Percentiles rank a stretch among this genome's conserved stretches.
These are phyloP conservation scores for Domatiomyces globalis DNA, from an alignment of 2,329 filamentous ascomycete species.

Conservation along the genomic window DNA sequence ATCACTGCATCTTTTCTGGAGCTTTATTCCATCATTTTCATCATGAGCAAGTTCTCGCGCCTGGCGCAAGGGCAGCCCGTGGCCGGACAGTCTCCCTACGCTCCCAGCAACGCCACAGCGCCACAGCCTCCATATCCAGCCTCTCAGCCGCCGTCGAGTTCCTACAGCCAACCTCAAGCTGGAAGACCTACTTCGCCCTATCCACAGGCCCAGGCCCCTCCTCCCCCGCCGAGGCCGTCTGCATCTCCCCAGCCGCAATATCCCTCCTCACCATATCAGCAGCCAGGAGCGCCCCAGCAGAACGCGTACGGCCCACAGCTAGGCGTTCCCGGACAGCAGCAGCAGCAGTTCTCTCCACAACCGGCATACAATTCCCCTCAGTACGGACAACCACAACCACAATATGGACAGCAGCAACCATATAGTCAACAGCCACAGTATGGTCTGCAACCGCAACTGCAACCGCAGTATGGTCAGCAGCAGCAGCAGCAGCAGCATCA, in stretches of 20 bases:
- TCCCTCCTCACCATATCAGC: constrained; percentile 14
- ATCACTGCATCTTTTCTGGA: constrained; percentile 4
- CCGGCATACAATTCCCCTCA: constrained; percentile 21
- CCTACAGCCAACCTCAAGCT: constrained; percentile 6
- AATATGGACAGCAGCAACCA: constrained; percentile 21
- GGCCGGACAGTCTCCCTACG: constrained; percentile 7
- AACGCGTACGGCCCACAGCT: constrained; percentile 2
- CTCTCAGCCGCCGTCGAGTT: constrained; percentile 9
- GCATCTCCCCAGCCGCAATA: constrained; percentile 26
- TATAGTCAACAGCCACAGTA: constrained; percentile 19
- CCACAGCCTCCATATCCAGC: constrained; percentile 26
- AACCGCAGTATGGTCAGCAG: constrained; percentile 5
- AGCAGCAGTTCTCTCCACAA: constrained; percentile 18
- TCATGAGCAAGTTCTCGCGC: constrained; percentile 19
- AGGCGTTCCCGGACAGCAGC: constrained; percentile 15
- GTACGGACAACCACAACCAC: constrained; percentile 14
- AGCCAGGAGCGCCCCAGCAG: neutral
- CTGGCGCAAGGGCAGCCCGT: constrained; percentile 4
- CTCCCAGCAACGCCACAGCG: constrained; percentile 5
- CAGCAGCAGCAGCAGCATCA: constrained; percentile 12
- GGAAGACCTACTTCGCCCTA: constrained; percentile 18
- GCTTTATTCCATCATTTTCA: constrained; percentile 11
- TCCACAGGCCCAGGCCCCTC: constrained; percentile 25
- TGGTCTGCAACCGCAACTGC: constrained; percentile 15
- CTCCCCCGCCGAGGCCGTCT: constrained; percentile 22